Conservation (phyloP, 352 stramenopile species). For the Pythium guiyangense region DNA sequence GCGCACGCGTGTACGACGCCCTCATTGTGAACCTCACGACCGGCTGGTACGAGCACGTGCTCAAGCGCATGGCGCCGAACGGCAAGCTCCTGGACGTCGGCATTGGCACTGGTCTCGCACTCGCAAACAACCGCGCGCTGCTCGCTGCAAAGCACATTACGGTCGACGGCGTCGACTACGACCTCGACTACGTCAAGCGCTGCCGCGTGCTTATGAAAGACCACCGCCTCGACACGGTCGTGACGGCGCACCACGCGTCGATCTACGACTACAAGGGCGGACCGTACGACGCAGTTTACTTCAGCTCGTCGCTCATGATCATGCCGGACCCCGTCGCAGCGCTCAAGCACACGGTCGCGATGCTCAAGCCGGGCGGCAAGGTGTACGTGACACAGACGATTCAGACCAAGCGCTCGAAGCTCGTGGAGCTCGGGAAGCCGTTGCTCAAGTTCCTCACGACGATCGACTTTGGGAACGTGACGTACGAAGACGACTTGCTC, state of each 20-base stretch:
- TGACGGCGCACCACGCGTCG: slow-evolving; percentile 70
- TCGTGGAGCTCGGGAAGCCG: too few species aligned
- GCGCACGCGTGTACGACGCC: slow-evolving; percentile 85
- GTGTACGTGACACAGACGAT: too few species aligned
- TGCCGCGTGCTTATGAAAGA: slow-evolving; percentile 48
- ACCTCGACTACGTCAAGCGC: slow-evolving; percentile 78
- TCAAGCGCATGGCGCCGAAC: slow-evolving; percentile 44
- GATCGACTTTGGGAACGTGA: too few species aligned
- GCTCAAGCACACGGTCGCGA: too few species aligned
- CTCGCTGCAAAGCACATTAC: slow-evolving; percentile 63
- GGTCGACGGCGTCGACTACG: slow-evolving; percentile 90
- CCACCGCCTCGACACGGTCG: slow-evolving; percentile 30
- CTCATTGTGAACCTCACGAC: slow-evolving; percentile 87
- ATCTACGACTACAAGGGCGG: slow-evolving; percentile 73
- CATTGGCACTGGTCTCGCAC: slow-evolving; percentile 80
- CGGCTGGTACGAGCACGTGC: slow-evolving; percentile 86
- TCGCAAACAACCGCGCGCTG: slow-evolving; percentile 59
- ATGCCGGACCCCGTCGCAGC: too few species aligned
- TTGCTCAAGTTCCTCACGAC: too few species aligned
- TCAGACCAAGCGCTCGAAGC: too few species aligned
- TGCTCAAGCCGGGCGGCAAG: too few species aligned
- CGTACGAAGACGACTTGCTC: too few species aligned
- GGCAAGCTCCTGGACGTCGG: slow-evolving; percentile 85
- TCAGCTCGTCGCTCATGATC: slow-evolving; percentile 90
- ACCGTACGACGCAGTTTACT: slow-evolving; percentile 90